Evolutionary conservation across 768 basidiomycete species (phyloP), one percentile per base, ranked within the genome.

Genomic region (Boletus fagicola): DNA sequence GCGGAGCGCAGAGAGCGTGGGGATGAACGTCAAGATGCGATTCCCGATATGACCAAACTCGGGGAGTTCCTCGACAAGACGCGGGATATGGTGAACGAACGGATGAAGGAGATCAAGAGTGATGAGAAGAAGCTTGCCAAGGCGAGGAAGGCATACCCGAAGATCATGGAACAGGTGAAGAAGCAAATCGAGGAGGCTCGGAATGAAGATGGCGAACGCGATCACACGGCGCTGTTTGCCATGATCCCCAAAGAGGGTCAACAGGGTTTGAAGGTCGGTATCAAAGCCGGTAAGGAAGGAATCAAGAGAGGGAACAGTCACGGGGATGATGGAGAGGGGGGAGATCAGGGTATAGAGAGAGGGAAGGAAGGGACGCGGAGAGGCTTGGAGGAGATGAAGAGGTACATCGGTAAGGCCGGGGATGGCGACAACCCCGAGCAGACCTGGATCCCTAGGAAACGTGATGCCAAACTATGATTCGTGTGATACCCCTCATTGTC

Each of bases 381-480:
- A 45, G 62, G 58, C 10, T 51, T 57, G 44, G 58, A 67, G 8
- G 56, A 62, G 43, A 51, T 48, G 63, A 49, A 39, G 46, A 60
- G 58, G 28, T 4, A 31, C 40, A 33, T 35, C 15, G 28, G 18
- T 12, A 58, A 61, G 39, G 43, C 39, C 11, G 62, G 50, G 20
- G 56, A 65, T 55, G 49, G 33, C 1, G 49, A 62, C 20, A 30
- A 53, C 24, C 51, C 55, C 13, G 57, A 69, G 39, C 53, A 61
- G 36, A 24, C 52, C 16, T n/a, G n/a, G n/a, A n/a, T 44, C 2
- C 18, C 8, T 5, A 58, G 13, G 52, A 71, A 66, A 51, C 59
- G 50, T 12, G 54, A 58, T 18, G 59, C 69, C 8, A 71, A 71
- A 45, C 48, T 71, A 10, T 71, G 56, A 71, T 35, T 16, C 43